Evolutionary conservation across 2,329 filamentous ascomycete genomes (phyloP).

Genomic region (Aaosphaeria arxii): DNA sequence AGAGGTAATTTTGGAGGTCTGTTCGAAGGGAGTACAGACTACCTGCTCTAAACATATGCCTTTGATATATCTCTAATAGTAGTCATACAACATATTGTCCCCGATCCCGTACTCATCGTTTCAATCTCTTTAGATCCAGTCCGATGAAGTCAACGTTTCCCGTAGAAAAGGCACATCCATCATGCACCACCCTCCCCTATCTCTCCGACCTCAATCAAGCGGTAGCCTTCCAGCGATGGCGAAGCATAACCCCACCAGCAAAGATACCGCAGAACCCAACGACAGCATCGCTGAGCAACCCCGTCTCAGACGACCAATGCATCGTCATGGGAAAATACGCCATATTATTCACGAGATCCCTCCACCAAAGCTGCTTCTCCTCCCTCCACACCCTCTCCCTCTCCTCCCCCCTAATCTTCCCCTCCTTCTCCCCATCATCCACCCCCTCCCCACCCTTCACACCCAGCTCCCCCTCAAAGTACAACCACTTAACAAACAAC

Average conservation of each 20-base stretch:
- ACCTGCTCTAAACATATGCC: no score
- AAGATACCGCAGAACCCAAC: slow-evolving; percentile 59
- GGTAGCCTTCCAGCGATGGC: slow-evolving; percentile 42
- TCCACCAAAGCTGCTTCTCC: slow-evolving; percentile 51
- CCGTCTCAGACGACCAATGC: slow-evolving; percentile 75
- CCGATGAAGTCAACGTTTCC: no score
- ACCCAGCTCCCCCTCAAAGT: slow-evolving; percentile 1
- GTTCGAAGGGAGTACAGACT: no score
- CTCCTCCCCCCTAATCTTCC: slow-evolving; percentile 40
- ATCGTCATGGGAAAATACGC: slow-evolving; percentile 80
- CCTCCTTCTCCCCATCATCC: slow-evolving; percentile 46
- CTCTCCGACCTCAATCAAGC: no score
- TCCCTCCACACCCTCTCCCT: slow-evolving; percentile 7
- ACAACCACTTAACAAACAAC: slow-evolving; percentile 37
- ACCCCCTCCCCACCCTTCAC: slow-evolving; percentile 24
- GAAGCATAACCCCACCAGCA: slow-evolving; percentile 41
- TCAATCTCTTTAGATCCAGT: no score
- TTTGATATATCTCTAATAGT: no score
- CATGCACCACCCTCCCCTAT: no score
- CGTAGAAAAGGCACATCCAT: no score
- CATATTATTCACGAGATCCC: slow-evolving; percentile 65
- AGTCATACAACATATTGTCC: no score
- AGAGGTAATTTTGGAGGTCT: no score
- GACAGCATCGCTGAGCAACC: slow-evolving; percentile 57
- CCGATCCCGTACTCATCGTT: no score